Evolutionary conservation across 1,284 basidiomycete species (phyloP), one percentile per base, ranked within the genome.

Genomic region (Malassezia furfur): DNA sequence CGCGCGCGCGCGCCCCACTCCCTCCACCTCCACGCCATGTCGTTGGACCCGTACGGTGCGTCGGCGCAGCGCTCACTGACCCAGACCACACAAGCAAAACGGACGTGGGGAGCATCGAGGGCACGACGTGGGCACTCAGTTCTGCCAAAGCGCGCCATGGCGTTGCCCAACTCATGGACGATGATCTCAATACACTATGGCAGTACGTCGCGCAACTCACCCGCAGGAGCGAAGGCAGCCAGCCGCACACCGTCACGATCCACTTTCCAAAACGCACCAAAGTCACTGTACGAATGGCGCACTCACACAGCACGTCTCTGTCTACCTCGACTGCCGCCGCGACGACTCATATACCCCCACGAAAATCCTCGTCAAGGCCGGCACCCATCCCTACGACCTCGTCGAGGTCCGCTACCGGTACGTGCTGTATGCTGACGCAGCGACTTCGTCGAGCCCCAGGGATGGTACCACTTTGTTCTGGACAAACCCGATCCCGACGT

Each of bases 311-410:
- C 90, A 94, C 83, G 80, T 99, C 48, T 88, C 87, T 53, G 81
- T 99, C 46, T 84, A 85, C 72, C 85, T 96, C 45, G 87, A 86
- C 67, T 90, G 86, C 74, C 81, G 81, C 3, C 81, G 84, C 53
- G 94, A 98, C 75, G 94, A 99, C 74, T 96, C 91, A 1, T 99
- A 98, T 74, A 99, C 94, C 0, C 94, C 94, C 0, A 86, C 87
- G 1, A 87, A 86, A 31, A 80, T 99, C 57, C 84, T 85, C 1
- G 83, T 99, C 43, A 84, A 88, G 28, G 91, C 91, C 0, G 94
- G 94, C 5, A 96, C 91, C 8, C 86, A 89, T 19, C 82, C 85
- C 14, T 86, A 85, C 60, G 94, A 98, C 76, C 79, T 98, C 7
- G 89, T 96, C 75, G 91, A 96, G 69, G 79, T 80, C 30, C 61